Conservation (phyloP, 2,329 filamentous ascomycete genomes). For the Fusarium coicis region DNA sequence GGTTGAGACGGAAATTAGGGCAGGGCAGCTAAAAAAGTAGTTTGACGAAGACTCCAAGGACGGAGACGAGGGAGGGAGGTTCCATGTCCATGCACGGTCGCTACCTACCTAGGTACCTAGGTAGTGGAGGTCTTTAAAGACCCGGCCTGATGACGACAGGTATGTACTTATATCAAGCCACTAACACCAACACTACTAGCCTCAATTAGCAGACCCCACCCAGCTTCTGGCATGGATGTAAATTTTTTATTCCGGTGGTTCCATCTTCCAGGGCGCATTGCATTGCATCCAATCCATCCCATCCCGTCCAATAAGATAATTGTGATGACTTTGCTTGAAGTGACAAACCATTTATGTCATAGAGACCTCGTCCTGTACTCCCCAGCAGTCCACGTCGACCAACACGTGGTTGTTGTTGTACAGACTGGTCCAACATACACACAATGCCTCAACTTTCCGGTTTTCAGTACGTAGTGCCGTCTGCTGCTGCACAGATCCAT, state of each 20-base stretch:
- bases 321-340: background rate
- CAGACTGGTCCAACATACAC: background rate
- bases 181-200: constrained; percentile 18
- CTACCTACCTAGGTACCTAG: background rate
- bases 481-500: constrained; percentile 24
- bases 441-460: background rate
- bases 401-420: constrained; percentile 17
- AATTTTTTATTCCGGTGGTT: background rate
- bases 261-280: background rate
- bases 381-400: background rate
- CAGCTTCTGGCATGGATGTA: background rate
- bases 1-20: constrained; percentile 23
- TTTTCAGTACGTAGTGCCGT: background rate
- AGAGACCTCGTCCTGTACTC: background rate
- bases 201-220: constrained; percentile 27
- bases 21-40: constrained; percentile 13
- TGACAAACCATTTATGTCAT: background rate
- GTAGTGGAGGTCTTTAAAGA: background rate
- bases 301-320: constrained; percentile 5
- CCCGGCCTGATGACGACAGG: constrained; percentile 41
- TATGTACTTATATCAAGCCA: constrained; percentile 45
- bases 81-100: constrained; percentile 29
- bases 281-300: background rate
- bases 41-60: constrained; percentile 8
- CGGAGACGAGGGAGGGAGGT: constrained; percentile 11